phyloP scores from a whole-genome alignment of 2,329 filamentous ascomycete genomes.

The Epichloe hybrida region DNA sequence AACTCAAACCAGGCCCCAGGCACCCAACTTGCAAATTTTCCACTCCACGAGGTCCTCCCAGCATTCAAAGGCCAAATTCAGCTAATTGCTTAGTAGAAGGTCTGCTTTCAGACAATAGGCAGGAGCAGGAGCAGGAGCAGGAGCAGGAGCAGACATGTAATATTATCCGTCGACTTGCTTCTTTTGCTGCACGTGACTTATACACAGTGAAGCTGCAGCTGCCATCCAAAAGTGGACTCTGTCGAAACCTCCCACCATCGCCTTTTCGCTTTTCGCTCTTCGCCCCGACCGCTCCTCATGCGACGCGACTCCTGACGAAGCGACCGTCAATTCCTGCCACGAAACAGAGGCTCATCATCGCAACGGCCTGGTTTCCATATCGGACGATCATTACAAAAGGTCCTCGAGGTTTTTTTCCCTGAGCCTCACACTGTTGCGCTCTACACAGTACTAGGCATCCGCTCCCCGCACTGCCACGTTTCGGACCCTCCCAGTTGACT shows the following conservation, averaged over 20 bases:
- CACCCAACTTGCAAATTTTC: no score
- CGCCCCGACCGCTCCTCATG: not conserved
- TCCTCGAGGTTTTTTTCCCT: not conserved
- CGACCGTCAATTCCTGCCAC: not conserved
- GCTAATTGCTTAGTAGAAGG: no score
- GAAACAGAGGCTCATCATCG: conserved; percentile 1
- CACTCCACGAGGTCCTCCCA: no score
- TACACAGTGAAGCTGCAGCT: not conserved
- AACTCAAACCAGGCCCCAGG: no score
- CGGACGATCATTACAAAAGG: not conserved
- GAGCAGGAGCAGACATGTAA: no score
- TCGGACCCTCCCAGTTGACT: not conserved
- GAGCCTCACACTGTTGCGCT: not conserved
- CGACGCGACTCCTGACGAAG: not conserved
- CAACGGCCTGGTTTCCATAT: not conserved
- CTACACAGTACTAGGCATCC: not conserved
- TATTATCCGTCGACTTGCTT: not conserved
- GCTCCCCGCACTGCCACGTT: not conserved
- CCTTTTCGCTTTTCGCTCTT: not conserved
- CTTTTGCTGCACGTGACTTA: not conserved
- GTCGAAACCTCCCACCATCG: not conserved
- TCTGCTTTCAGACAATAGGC: no score
- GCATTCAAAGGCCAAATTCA: no score
- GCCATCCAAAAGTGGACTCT: not conserved
- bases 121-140: no score